A percentile compares a stretch with the other conserved stretches of the same genome.
Evolutionary conservation across 495 filamentous ascomycete genomes (phyloP).

Genomic region (Annulohypoxylon nitens): DNA sequence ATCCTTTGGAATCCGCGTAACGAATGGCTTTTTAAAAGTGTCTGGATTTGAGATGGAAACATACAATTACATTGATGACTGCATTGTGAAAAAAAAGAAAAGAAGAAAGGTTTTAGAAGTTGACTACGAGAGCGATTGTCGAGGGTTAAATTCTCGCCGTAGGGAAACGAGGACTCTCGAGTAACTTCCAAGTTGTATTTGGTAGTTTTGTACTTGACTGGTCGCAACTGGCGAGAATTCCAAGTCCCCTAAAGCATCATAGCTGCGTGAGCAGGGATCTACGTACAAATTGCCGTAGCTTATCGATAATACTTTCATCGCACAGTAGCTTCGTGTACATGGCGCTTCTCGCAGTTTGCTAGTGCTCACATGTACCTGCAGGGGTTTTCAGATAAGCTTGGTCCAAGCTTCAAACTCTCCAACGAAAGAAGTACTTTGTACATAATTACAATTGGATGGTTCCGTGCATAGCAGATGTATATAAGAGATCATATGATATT

Average conservation of each 20-base stretch:
- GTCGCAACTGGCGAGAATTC: slow-evolving; percentile 21
- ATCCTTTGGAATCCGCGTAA: slow-evolving; percentile 14
- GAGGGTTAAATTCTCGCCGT: neutral
- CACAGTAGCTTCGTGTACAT: slow-evolving; percentile 4
- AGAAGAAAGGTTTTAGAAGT: neutral
- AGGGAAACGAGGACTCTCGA: no score
- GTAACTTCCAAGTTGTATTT: no score
- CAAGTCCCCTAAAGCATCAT: neutral
- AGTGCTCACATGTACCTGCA: neutral
- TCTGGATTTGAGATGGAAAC: slow-evolving; percentile 20
- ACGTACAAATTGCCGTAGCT: neutral
- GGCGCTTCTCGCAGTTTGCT: neutral
- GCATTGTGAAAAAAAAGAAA: slow-evolving; percentile 22
- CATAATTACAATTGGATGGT: no score
- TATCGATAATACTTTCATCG: slow-evolving; percentile 15
- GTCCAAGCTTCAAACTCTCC: slow-evolving; percentile 8
- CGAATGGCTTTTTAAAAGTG: neutral
- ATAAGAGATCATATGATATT: neutral
- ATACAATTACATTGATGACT: slow-evolving; percentile 28
- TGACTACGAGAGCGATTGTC: slow-evolving; percentile 6
- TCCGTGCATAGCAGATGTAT: neutral
- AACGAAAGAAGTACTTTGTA: neutral
- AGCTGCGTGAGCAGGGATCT: neutral
- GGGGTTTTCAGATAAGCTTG: neutral
- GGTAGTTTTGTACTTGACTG: neutral